Percentiles rank a stretch among this genome's conserved stretches.
phyloP scores from a whole-genome alignment of 139 green algal species.

The Desmodesmus armatus region DNA sequence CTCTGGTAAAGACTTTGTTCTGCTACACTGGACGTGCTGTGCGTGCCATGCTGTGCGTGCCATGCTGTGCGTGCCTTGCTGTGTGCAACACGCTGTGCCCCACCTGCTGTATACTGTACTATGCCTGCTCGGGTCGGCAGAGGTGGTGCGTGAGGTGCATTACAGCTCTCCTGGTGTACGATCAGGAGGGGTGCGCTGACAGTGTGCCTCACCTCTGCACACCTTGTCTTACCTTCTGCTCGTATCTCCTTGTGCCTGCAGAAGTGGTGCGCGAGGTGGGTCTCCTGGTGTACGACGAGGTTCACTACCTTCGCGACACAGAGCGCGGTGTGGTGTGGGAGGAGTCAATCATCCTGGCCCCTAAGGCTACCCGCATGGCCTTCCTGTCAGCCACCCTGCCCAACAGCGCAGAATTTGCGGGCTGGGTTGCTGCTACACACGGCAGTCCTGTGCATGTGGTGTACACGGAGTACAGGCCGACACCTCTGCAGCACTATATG shows the following conservation, averaged over 20 bases:
- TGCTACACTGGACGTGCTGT: no score
- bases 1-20: no score
- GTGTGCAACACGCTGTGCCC: no score
- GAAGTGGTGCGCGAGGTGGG: slow-evolving; percentile 91
- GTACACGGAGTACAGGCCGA: slow-evolving; percentile 95
- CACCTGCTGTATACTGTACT: no score
- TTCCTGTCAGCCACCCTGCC: slow-evolving; percentile 98
- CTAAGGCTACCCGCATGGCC: slow-evolving; percentile 68
- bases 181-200: no score
- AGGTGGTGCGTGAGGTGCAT: no score
- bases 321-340: slow-evolving; percentile 99
- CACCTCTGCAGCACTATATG: slow-evolving; percentile 95
- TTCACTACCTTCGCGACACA: slow-evolving; percentile 96
- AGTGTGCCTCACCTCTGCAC: no score
- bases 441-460: slow-evolving; percentile 93
- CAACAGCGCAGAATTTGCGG: slow-evolving; percentile 95
- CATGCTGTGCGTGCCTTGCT: no score
- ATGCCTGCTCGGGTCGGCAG: no score
- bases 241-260: not conserved
- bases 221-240: no score
- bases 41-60: no score
- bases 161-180: no score
- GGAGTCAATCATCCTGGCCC: slow-evolving; percentile 96
- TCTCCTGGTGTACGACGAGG: slow-evolving; percentile 98
- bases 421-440: slow-evolving; percentile 91